Base-by-base conservation (phyloP, 108 stramenopile genomes). In the Cyclotella sp. region DNA sequence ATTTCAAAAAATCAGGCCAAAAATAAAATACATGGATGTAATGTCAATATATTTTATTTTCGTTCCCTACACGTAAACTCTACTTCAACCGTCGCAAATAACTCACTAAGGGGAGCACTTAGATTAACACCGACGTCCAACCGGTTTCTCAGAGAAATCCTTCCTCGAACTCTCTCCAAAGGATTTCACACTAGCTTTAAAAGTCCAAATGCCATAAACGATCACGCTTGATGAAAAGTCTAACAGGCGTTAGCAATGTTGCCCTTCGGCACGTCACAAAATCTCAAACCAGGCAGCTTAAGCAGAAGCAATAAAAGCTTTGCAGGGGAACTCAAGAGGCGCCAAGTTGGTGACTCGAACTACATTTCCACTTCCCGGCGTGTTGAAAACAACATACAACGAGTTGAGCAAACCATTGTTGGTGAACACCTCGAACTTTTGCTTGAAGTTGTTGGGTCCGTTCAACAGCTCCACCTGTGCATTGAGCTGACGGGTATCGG, bases 391-490 rank as follows among this genome's bases (percentile, higher is more conserved):
- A 43, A 85, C 84, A 43, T 78, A 85, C 71, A 85, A 53, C 1
- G 80, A 82, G 80, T 85, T 85, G 28, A 85, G 76, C 70, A 75
- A 19, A 63, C 84, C 84, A 40, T 85, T 85, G 46, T 85, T 85
- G 53, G 84, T 85, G 54, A 85, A 85, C 28, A 81, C 76, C 40
- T 85, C 84, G 57, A 73, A 85, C 77, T 81, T 82, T 70, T 82
- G 80, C 84, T 85, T 85, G 76, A 82, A 78, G 80, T 85, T 85
- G 54, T 85, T 85, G 57, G 84, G 84, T 55, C 81, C 84, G 63
- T 85, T 85, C 66, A 85, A 68, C 0, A 85, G 76, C 72, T 85
- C 84, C 22, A 85, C 80, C 59, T 80, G 78, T 22, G 83, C 83
- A 53, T 84, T 84, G 75, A 84, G 83, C 83, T 80, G 78, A 47